Percentiles rank a stretch among this genome's conserved stretches.
These are phyloP conservation scores for Globisporangium lucens DNA, from an alignment of 352 stramenopile genomes.

Conservation along the genomic window DNA sequence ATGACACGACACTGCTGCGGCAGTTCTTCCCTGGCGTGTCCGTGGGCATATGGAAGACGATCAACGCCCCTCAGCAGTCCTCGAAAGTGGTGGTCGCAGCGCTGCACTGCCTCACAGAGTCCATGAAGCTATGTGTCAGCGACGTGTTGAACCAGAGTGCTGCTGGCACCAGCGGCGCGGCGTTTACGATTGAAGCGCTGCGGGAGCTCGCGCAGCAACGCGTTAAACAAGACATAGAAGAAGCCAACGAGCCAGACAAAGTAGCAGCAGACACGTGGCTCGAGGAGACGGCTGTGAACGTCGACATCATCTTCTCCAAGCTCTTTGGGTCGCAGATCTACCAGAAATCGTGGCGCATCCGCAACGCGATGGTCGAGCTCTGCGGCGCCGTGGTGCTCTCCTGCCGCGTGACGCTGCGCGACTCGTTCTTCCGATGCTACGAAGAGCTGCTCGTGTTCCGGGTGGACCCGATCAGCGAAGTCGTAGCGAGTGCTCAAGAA, in stretches of 20 bases:
- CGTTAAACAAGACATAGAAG: neutral
- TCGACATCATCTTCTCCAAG: constrained; percentile 58
- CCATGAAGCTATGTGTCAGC: constrained; percentile 37
- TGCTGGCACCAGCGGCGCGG: neutral
- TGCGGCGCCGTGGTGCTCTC: constrained; percentile 53
- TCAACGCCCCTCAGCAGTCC: constrained; percentile 60
- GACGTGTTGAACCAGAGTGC: constrained; percentile 16
- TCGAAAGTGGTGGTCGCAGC: constrained; percentile 65
- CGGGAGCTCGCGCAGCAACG: constrained; percentile 7
- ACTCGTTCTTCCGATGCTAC: constrained; percentile 72
- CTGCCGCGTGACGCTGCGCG: constrained; percentile 42
- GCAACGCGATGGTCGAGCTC: constrained; percentile 51
- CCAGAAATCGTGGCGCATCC: constrained; percentile 61
- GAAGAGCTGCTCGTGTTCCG: constrained; percentile 75
- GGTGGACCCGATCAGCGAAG: constrained; percentile 45
- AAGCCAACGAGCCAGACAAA: neutral
- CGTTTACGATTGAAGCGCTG: constrained; percentile 20
- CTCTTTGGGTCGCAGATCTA: constrained; percentile 44
- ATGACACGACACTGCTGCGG: constrained; percentile 35
- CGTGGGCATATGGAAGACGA: constrained; percentile 57
- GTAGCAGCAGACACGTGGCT: constrained; percentile 44
- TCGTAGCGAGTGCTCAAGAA: constrained; percentile 13
- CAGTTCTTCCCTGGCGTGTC: constrained; percentile 74
- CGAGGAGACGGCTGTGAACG: constrained; percentile 44
- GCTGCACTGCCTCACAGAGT: constrained; percentile 43